Evolutionary conservation across 371 early-diverging fungal genomes (phyloP), one percentile per base, ranked within the genome.

Genomic region (Apophysomyces sp.): DNA sequence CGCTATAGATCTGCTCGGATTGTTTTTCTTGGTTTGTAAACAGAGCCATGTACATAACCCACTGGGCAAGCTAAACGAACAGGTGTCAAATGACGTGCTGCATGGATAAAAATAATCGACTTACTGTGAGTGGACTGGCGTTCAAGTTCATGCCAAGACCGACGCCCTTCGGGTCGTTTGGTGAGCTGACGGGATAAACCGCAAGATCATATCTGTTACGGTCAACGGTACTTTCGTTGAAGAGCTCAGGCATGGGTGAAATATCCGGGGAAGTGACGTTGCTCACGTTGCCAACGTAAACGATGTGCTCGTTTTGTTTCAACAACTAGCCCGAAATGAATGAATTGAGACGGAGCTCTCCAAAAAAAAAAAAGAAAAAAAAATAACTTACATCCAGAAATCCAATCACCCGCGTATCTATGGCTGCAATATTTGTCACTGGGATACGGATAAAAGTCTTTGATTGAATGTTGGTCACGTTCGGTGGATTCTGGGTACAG

Each of bases 381-480:
- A 31, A 57, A 26, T 21, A n/a, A 63, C 61, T 69, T 66, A 73
- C 73, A 60, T 69, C 73, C 15, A 73, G 58, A 29, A 55, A 73
- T n/a, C 73, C 73, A 30, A 73, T 32, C 8, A 54, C 64, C 13
- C 69, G 49, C 3, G 63, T 73, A 59, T 73, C 73, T n/a, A 69
- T 51, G n/a, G 65, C 67, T 34, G 73, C 73, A 59, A 67, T 55
- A 18, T 55, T 64, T 11, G 31, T 59, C 8, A 69, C 73, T 15
- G 73, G 73, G 18, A 73, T 65, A 32, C 67, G 73, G 30, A 73
- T 61, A 39, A 60, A 66, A 0, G 65, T 66, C 52, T 73, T 73
- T 18, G 67, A 63, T 54, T 69, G 70, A 31, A 60, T 21, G 32
- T 57, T 58, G 11, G 62, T 59, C 12, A 73, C 26, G 28, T 63